Base-by-base conservation (phyloP, 2,329 filamentous ascomycete genomes). In the Colletotrichum echinochloae region DNA sequence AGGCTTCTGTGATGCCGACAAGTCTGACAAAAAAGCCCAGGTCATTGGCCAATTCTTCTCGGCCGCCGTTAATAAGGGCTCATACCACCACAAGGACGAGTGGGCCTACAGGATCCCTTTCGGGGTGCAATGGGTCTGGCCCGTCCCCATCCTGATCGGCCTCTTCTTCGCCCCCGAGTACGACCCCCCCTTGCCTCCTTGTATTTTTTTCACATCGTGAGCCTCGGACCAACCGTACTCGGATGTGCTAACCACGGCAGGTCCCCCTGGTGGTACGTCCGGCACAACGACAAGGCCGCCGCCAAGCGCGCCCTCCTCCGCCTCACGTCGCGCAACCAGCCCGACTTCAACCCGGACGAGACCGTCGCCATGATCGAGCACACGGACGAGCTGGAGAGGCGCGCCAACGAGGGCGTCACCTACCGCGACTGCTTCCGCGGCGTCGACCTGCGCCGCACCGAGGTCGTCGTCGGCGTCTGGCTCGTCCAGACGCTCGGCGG, bases 361-460 rank as follows among this genome's bases (percentile, higher is more conserved):
- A 83, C 83, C 0, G 77, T 89, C 14, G 84, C 86, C 20, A 83
- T 88, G 83, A 87, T 89, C 74, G 81, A 83, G 44, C 82, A 88
- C 72, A 88, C 87, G 8, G 85, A 88, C 71, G 81, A 84, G 75
- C 76, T 85, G 66, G 85, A 87, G 73, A 83, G 82, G 73, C 74
- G 78, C 28, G 71, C 81, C 54, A 82, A 81, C 9, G 78, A 79
- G 9, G 85, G 86, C 1, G 81, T 82, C 0, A 79, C 74, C 0
- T 89, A 88, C 74, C 72, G 72, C 18, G 85, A 89, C 75, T 86
- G 85, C 75, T 89, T 90, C 80, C 82, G 79, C 44, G 85, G 85
- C 7, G 74, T 83, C 37, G 84, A 90, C 73, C 78, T 85, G 1
- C 82, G 85, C n/a, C 80, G 87, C 23, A 88, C 86, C 8, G 85